These are phyloP conservation scores for Trypanosoma lewisi DNA, from an alignment of 208 protist genomes.

Conservation along the genomic window DNA sequence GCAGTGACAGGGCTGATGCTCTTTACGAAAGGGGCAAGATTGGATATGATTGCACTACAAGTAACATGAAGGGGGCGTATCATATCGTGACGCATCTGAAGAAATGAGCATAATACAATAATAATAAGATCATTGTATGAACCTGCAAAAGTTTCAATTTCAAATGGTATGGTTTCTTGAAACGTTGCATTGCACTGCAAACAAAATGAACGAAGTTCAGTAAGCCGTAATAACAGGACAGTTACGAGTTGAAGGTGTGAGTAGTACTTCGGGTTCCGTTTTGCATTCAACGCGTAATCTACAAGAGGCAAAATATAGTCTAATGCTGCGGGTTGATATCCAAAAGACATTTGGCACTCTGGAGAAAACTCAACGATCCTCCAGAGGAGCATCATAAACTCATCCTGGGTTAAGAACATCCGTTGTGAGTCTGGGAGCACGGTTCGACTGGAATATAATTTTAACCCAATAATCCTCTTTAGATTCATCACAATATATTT, in stretches of 20 bases:
- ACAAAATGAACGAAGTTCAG: conserved; percentile 67
- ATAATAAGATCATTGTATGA: conserved; percentile 88
- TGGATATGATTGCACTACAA: conserved; percentile 74
- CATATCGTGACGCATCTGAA: conserved; percentile 41
- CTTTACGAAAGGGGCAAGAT: conserved; percentile 87
- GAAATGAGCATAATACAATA: conserved; percentile 55
- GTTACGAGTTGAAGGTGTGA: conserved; percentile 75
- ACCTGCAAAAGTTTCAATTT: conserved; percentile 37
- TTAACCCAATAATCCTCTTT: conserved; percentile 50
- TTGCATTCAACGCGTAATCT: conserved; percentile 69
- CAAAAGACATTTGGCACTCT: conserved; percentile 48
- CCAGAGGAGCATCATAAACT: conserved; percentile 87
- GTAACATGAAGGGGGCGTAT: conserved; percentile 56
- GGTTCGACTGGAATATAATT: conserved; percentile 59
- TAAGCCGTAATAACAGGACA: conserved; percentile 80
- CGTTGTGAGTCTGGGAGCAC: conserved; percentile 74
- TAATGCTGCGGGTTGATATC: conserved; percentile 34
- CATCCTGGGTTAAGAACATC: conserved; percentile 50
- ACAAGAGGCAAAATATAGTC: conserved; percentile 74
- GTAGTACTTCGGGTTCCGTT: conserved; percentile 33
- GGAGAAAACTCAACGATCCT: conserved; percentile 76
- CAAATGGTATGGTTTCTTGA: conserved; percentile 42
- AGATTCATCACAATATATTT: conserved; percentile 49
- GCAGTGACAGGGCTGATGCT: conserved; percentile 38
- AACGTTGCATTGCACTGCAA: conserved; percentile 77